Evolutionary conservation across 202 grass and related monocot species (phyloP), one percentile per base, ranked within the genome.

Genomic region (Cymbopogon flexuosus): DNA sequence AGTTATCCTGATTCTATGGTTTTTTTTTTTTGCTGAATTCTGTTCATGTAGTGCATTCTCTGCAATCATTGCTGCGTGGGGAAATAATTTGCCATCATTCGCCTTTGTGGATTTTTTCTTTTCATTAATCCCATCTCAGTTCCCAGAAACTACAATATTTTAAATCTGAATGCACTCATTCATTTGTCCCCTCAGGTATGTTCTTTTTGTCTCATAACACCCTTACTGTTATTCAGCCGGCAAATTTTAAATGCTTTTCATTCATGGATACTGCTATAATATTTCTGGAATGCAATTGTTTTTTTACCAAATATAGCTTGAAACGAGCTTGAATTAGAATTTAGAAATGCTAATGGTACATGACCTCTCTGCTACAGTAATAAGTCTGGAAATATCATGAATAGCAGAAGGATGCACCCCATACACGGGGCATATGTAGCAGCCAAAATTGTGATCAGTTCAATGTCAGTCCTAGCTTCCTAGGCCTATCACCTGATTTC

Each of bases 391-490:
- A 86, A 52, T 67, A 23, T 67, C 81, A 87, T 54, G 23, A 19
- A 83, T 37, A 75, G 27, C 62, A 83, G 31, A 67, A 73, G 41
- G 49, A 77, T 62, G 87, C 82, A 61, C 77, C 2, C 30, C 71
- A 72, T 61, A 77, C 83, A 72, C 73, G 45, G 64, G n/a, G 72
- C 77, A 75, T 74, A 75, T 47, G 77, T 62, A 79, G 69, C 69
- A 86, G 78, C 72, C 84, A 93, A 87, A 92, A 89, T 76, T 91
- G 85, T 83, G 84, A 84, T 83, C 84, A 86, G 82, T 81, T 88
- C 79, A 80, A 97, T 90, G 89, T 92, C 79, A 87, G 89, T 90
- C 86, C 89, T 85, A 89, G 85, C 79, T 63, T 90, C 88, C 89
- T 85, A 89, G 85, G 82, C 65, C 89, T 91, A 91, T 68, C 79